These are phyloP conservation scores for Starmera stellimalicola DNA, from an alignment of 1,139 yeast genomes.

Conservation along the genomic window DNA sequence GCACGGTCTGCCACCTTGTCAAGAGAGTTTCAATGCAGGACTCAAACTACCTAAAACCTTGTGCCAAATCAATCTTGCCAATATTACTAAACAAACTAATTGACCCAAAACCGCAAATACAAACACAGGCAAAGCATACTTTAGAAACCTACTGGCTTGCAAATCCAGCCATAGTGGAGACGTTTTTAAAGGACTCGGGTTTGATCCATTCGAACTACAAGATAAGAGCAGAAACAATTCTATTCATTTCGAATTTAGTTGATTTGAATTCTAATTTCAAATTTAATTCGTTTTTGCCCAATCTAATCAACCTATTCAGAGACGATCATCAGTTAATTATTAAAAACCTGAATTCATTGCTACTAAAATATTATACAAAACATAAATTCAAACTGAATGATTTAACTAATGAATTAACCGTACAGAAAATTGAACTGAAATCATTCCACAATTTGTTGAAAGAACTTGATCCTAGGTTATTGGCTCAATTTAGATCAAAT, in stretches of 20 bases:
- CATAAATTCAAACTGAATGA: conserved; percentile 36
- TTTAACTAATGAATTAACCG: conserved; percentile 37
- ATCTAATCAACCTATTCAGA: conserved; percentile 28
- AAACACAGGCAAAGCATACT: conserved; percentile 44
- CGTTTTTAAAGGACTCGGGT: conserved; percentile 39
- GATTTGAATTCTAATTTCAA: conserved; percentile 30
- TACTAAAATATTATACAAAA: conserved; percentile 32
- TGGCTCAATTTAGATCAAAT: conserved; percentile 12
- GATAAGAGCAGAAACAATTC: conserved; percentile 36
- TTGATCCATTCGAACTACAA: conserved; percentile 31
- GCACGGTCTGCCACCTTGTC: conserved; percentile 64
- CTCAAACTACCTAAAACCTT: conserved; percentile 39
- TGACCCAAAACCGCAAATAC: conserved; percentile 35
- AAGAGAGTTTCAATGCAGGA: conserved; percentile 74
- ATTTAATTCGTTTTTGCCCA: conserved; percentile 33
- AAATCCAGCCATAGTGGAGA: conserved; percentile 47
- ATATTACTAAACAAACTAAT: conserved; percentile 44
- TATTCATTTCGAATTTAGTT: conserved; percentile 27
- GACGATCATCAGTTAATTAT: conserved; percentile 26
- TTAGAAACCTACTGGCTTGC: conserved; percentile 63
- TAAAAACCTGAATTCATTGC: conserved; percentile 25
- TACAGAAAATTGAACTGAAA: conserved; percentile 27
- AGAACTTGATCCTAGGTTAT: conserved; percentile 22
- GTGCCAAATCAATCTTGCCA: conserved; percentile 46
- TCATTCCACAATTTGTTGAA: conserved; percentile 25